Conservation (phyloP, 352 stramenopile genomes). For the Blastocystis sp. region DNA sequence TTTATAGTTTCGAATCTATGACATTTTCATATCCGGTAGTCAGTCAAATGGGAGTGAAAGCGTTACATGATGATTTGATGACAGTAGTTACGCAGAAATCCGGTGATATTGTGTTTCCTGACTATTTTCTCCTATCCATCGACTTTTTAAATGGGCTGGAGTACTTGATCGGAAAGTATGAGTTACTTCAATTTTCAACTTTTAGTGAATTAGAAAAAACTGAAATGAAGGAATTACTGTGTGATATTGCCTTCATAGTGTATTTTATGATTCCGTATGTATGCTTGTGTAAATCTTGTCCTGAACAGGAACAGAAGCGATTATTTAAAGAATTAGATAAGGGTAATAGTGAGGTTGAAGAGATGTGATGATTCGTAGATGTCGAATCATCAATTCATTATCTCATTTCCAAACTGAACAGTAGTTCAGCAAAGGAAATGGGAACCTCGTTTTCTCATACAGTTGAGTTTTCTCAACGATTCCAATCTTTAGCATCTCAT, state of each 20-base stretch:
- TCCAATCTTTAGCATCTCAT: not conserved
- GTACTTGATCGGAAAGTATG: not conserved
- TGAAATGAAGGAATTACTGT: not conserved
- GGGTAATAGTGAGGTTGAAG: not conserved
- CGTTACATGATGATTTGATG: not conserved
- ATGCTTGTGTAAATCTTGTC: not conserved
- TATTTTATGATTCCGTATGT: conserved; percentile 17
- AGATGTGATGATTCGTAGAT: not conserved
- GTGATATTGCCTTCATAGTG: not conserved
- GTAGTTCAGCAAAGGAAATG: not conserved
- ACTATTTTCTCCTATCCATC: not conserved
- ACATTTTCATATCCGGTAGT: conserved; percentile 10
- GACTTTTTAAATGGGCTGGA: conserved; percentile 24
- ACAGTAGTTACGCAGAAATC: not conserved
- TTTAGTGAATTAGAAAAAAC: not conserved
- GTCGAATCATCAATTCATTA: not conserved
- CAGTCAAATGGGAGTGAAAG: not conserved
- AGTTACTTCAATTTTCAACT: not conserved
- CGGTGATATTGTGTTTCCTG: not conserved
- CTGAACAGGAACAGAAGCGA: not conserved
- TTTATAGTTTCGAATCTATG: conserved; percentile 29
- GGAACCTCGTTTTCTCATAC: not conserved
- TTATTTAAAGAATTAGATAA: not conserved
- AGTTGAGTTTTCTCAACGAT: not conserved
- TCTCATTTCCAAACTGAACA: not conserved